Evolutionary conservation across 1,139 yeast genomes (phyloP), one percentile per base, ranked within the genome.

Genomic region (Kurtzmaniella quercitrusa): DNA sequence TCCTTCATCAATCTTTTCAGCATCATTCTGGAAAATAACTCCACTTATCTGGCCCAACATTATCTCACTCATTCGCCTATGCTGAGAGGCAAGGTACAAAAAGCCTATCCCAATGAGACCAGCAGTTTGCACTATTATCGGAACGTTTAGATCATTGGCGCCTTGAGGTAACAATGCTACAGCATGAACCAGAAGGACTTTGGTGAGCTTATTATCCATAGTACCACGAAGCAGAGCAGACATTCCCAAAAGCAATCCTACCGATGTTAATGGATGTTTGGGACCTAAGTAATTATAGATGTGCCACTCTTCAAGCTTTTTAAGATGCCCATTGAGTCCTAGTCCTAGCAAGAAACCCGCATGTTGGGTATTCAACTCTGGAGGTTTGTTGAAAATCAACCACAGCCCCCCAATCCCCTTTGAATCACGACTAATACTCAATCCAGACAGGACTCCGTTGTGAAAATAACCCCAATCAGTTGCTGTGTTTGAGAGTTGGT

Each of bases 291-390:
- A 91, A 56, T 93, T 91, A 62, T 90, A 94, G 25, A 94, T 86
- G 58, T 91, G 97, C 98, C 98, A 94, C 59, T 93, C 97, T 56
- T 94, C 98, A 27, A 94, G 66, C 39, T 75, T 75, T 49, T 79
- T 82, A 51, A 94, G 65, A 59, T 91, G 96, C 0, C 98, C 98
- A 65, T 89, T 89, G 38, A 94, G 68, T 0, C 99, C 99, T 19
- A 93, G 66, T 0, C 98, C 98, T 23, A 90, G 67, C n/a, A 94
- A 65, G 54, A 94, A 90, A 0, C 99, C 99, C 16, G 96, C 98
- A 65, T 91, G 97, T 50, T 86, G 95, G 0, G 95, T 75, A 52
- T 79, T 84, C 39, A 86, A 64, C 9, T 70, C 73, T 1, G 78
- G 76, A 0, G 96, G 96, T 52, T 82, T 85, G 56, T 90, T 90